A percentile compares a stretch with the other conserved stretches of the same genome.
phyloP scores from a whole-genome alignment of 129 eudicot species.

The Lactuca sativa region DNA sequence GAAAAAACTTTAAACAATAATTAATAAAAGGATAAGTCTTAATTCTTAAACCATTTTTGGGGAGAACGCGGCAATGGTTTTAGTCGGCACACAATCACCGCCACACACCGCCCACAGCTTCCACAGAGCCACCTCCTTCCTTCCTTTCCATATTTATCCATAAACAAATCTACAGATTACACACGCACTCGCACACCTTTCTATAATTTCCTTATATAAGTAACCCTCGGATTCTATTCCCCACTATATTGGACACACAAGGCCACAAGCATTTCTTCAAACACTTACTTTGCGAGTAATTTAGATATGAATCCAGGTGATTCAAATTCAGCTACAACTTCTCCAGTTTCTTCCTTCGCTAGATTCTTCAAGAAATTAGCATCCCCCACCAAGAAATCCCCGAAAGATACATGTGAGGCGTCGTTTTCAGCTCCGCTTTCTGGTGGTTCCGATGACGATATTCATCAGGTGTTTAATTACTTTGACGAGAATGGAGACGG shows the following conservation, averaged over 20 bases:
- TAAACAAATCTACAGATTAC: background rate
- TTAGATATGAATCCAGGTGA: conserved; percentile 20
- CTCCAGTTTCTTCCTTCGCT: background rate
- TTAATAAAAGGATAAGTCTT: conserved; percentile 6
- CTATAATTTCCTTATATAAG: background rate
- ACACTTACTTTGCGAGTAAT: conserved; percentile 1
- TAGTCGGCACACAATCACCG: conserved; percentile 18
- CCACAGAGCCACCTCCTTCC: background rate
- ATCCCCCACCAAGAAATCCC: conserved; percentile 17
- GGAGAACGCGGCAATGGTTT: conserved; percentile 14
- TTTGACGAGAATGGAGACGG: conserved; percentile 55
- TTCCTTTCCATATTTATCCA: conserved; percentile 18
- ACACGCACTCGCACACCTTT: background rate
- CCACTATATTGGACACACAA: background rate
- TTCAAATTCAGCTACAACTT: conserved; percentile 3
- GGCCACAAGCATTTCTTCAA: conserved; percentile 18
- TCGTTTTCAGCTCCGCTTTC: conserved; percentile 8
- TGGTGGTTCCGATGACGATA: conserved; percentile 12
- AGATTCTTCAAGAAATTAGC: conserved; percentile 17
- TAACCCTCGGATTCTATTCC: background rate
- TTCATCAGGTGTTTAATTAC: conserved; percentile 43
- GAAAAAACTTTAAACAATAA: background rate
- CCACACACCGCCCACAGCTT: conserved; percentile 20
- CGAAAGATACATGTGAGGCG: background rate
- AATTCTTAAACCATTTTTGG: background rate